Conservation (phyloP, 164 flowering plant species). For the Vitis cinerea region DNA sequence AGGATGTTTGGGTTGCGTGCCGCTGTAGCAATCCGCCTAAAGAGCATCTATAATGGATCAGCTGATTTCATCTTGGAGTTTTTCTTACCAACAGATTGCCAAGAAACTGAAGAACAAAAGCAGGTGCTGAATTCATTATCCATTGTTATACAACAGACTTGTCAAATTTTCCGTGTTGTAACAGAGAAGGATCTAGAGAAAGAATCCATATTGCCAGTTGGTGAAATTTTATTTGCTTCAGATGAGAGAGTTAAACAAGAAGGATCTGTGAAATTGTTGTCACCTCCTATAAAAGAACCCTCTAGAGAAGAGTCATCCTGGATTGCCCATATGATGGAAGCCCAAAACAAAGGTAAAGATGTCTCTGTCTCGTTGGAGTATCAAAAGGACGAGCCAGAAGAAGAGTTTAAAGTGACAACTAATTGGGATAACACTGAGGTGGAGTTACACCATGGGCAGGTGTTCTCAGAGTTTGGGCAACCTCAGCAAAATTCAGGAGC, state of each 20-base stretch:
- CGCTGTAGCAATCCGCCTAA: constrained; percentile 60
- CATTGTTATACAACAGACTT: constrained; percentile 42
- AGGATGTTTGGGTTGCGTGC: constrained; percentile 46
- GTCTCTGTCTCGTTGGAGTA: constrained; percentile 30
- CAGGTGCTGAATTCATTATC: constrained; percentile 37
- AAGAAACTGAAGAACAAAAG: constrained; percentile 20
- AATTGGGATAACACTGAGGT: constrained; percentile 30
- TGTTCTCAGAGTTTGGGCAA: constrained; percentile 22
- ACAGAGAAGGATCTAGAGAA: constrained; percentile 37
- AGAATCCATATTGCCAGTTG: constrained; percentile 20
- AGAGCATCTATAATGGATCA: constrained; percentile 35
- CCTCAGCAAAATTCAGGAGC: constrained; percentile 30
- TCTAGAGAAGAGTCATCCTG: constrained; percentile 28
- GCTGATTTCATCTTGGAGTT: constrained; percentile 51
- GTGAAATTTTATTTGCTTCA: constrained; percentile 7
- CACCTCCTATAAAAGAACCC: background rate
- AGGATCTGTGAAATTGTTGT: constrained; percentile 6
- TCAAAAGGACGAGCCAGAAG: constrained; percentile 31
- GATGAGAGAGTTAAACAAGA: constrained; percentile 4
- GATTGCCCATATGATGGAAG: constrained; percentile 32
- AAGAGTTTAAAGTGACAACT: constrained; percentile 37
- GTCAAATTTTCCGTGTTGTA: constrained; percentile 43
- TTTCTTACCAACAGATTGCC: constrained; percentile 32
- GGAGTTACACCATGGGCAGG: constrained; percentile 17
- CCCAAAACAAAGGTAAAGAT: constrained; percentile 38